Evolutionary conservation across 2,329 filamentous ascomycete genomes (phyloP).

Genomic region (Colletotrichum trifolii): DNA sequence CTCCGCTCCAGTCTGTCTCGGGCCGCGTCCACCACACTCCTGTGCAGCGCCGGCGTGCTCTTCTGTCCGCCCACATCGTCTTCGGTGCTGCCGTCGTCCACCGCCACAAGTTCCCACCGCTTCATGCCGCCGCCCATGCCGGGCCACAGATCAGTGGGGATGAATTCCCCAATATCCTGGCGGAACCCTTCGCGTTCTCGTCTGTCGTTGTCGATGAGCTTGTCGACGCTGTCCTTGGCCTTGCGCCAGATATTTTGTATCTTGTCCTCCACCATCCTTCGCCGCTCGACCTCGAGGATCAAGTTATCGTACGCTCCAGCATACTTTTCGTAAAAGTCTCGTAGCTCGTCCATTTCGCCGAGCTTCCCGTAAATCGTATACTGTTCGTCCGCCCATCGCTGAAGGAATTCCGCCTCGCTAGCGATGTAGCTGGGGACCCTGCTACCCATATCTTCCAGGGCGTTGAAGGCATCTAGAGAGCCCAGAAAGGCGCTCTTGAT

Average conservation of each 20-base stretch:
- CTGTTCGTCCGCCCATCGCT: conserved; percentile 80
- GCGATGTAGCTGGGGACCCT: conserved; percentile 74
- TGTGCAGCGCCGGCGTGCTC: conserved; percentile 45
- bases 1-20: conserved; percentile 38
- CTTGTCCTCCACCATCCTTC: conserved; percentile 77
- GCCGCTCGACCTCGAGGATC: conserved; percentile 83
- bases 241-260: conserved; percentile 81
- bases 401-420: conserved; percentile 71
- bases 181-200: conserved; percentile 81
- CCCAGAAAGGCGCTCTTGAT: conserved; percentile 66
- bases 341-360: conserved; percentile 79
- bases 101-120: conserved; percentile 60
- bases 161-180: conserved; percentile 83
- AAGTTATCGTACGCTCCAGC: conserved; percentile 85
- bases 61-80: conserved; percentile 25
- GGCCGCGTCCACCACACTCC: conserved; percentile 44
- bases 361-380: conserved; percentile 75
- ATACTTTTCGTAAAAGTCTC: conserved; percentile 89
- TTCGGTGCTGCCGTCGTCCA: conserved; percentile 44
- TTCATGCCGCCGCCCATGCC: conserved; percentile 73
- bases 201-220: conserved; percentile 78
- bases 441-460: conserved; percentile 74
- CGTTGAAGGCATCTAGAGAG: conserved; percentile 71
- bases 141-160: conserved; percentile 90
- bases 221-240: conserved; percentile 80